Conservation (phyloP, 805 yeast genomes). For the Scheffersomyces ergatensis region DNA sequence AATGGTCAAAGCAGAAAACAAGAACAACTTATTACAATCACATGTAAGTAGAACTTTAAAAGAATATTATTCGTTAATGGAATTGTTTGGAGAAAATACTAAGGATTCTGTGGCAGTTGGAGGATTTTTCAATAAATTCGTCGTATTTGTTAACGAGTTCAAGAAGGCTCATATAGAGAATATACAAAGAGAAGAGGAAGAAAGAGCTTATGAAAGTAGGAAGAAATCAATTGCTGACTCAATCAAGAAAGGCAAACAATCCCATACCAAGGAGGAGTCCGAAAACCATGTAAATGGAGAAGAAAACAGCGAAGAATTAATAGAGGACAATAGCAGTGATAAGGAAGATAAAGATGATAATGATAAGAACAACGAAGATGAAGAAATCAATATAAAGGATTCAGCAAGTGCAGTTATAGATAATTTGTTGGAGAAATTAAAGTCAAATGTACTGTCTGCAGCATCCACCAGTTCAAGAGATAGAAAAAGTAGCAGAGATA, state of each 20-base stretch:
- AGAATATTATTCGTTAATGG: constrained; percentile 72
- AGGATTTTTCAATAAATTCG: constrained; percentile 74
- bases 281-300: constrained; percentile 12
- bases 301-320: constrained; percentile 9
- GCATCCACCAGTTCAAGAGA: constrained; percentile 12
- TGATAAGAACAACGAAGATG: constrained; percentile 11
- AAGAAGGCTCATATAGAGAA: constrained; percentile 80
- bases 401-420: constrained; percentile 28
- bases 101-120: constrained; percentile 63
- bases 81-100: constrained; percentile 87
- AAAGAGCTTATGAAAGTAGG: constrained; percentile 39
- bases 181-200: constrained; percentile 77
- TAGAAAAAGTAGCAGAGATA: constrained; percentile 14
- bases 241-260: constrained; percentile 10
- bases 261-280: constrained; percentile 8
- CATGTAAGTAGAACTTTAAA: constrained; percentile 61
- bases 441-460: constrained; percentile 23
- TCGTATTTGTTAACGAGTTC: constrained; percentile 76
- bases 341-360: constrained; percentile 2
- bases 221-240: constrained; percentile 31
- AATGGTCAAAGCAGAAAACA: constrained; percentile 72
- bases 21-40: constrained; percentile 60
- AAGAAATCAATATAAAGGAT: constrained; percentile 8
- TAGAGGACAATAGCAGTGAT: constrained; percentile 7
- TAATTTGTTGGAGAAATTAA: constrained; percentile 26